Evolutionary conservation across 495 filamentous ascomycete genomes (phyloP), one percentile per base, ranked within the genome.

Genomic region (Bacidia gigantensis): DNA sequence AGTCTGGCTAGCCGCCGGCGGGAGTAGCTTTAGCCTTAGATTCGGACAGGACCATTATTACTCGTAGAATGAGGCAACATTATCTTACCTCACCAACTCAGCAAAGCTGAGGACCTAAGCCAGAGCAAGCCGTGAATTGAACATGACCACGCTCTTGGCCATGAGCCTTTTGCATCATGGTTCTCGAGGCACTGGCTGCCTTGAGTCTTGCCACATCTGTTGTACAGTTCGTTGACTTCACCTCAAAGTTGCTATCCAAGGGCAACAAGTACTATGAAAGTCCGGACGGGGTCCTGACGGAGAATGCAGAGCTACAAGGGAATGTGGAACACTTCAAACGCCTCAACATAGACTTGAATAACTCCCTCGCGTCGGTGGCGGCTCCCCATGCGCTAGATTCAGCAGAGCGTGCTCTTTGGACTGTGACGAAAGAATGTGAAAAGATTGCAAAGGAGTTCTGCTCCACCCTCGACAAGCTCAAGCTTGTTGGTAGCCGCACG

Each of bases 211-310:
- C 58, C 1, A 52, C 52, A 17, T 55, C 55, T 25, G 32, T 60
- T 2, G 45, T 62, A 23, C 50, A 58, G 21, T 62, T 62, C 46
- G 51, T 62, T 24, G 55, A 62, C 14, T 62, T 58, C 40, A 38
- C 39, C 35, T 29, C 25, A 0, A 52, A 56, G 21, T 17, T 62
- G 2, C 29, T 60, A 10, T 58, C 60, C 12, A 51, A 48, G n/a
- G 51, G 46, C 10, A 43, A 41, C 32, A 18, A 62, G 50, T 49
- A 60, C 20, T 51, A 58, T 26, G 32, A 46, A 17, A 39, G 44
- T 17, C 17, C 46, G 21, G 52, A 54, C 17, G 51, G 58, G 42
- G 32, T 18, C 23, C 21, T 51, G 10, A 11, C n/a, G 21, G 54
- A 59, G 49, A 24, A 50, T 46, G 44, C 11, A 12, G 29, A 52